These are phyloP conservation scores for Coemansia sp. DNA, from an alignment of 192 early-diverging fungal species.

Conservation along the genomic window DNA sequence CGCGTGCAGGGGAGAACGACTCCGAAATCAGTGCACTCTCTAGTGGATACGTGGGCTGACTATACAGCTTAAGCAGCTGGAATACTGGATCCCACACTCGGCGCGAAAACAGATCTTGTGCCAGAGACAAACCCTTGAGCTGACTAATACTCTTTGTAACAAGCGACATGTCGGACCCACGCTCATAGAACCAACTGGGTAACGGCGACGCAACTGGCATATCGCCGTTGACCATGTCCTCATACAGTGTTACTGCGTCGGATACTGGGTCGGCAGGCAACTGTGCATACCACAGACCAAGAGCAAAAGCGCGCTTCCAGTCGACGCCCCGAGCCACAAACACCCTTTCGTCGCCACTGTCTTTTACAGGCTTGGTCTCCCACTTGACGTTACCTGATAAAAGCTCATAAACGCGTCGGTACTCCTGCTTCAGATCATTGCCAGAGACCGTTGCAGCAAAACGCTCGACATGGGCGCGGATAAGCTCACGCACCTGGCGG, in stretches of 20 bases:
- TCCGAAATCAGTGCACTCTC: constrained; percentile 61
- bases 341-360: neutral
- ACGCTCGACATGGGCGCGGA: constrained; percentile 30
- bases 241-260: constrained; percentile 18
- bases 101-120: constrained; percentile 18
- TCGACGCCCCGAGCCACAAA: constrained; percentile 55
- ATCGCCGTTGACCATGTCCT: constrained; percentile 1
- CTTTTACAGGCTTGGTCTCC: constrained; percentile 5
- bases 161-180: neutral
- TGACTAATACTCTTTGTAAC: too few relatives aligned
- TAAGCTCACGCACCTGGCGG: constrained; percentile 30
- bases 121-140: neutral
- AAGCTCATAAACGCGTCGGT: constrained; percentile 59
- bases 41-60: constrained; percentile 50
- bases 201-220: constrained; percentile 28
- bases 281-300: constrained; percentile 61
- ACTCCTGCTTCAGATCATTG: constrained; percentile 19
- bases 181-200: constrained; percentile 29
- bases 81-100: constrained; percentile 63
- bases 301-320: constrained; percentile 63
- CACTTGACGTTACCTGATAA: constrained; percentile 52
- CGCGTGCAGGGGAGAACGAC: constrained; percentile 54
- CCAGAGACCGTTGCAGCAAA: neutral
- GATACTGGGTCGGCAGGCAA: constrained; percentile 35
- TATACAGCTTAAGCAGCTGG: constrained; percentile 69